A percentile compares a stretch with the other conserved stretches of the same genome.
Conservation (phyloP, 805 yeast species). For the Maudiozyma turicensis region DNA sequence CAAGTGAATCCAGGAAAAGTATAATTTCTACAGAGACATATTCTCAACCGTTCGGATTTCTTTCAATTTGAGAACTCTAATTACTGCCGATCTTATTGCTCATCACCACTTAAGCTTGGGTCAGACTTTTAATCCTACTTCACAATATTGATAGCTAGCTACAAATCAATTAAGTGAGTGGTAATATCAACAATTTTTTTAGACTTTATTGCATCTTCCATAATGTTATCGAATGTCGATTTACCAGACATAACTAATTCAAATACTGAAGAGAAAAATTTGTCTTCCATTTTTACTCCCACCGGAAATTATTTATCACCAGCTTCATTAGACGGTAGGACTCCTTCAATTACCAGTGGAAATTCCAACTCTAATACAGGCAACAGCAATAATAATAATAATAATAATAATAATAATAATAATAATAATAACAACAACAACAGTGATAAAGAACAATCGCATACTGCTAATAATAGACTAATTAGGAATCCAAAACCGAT, state of each 20-base stretch:
- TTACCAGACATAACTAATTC: not conserved
- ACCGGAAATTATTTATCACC: slow-evolving; percentile 15
- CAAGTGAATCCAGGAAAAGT: no score
- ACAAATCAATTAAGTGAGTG: not conserved
- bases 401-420: not conserved
- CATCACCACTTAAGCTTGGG: no score
- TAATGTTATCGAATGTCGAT: slow-evolving; percentile 3
- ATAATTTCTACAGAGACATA: no score
- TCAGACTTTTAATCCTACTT: no score
- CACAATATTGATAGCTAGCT: no score
- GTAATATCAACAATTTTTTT: not conserved
- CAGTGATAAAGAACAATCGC: not conserved
- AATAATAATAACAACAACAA: not conserved
- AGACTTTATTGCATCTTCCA: not conserved
- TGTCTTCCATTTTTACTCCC: slow-evolving; percentile 8
- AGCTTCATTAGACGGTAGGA: slow-evolving; percentile 13
- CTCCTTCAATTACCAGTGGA: slow-evolving; percentile 8
- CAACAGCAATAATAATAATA: not conserved
- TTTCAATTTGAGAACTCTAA: no score
- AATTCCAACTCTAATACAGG: not conserved
- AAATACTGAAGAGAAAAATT: slow-evolving; percentile 3
- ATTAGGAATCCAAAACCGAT: not conserved
- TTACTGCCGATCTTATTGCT: no score
- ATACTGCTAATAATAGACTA: not conserved
- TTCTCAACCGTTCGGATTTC: no score